A percentile compares a stretch with the other conserved stretches of the same genome.
phyloP scores from a whole-genome alignment of 176 grass and related monocot genomes.

The Panicum miliaceum region DNA sequence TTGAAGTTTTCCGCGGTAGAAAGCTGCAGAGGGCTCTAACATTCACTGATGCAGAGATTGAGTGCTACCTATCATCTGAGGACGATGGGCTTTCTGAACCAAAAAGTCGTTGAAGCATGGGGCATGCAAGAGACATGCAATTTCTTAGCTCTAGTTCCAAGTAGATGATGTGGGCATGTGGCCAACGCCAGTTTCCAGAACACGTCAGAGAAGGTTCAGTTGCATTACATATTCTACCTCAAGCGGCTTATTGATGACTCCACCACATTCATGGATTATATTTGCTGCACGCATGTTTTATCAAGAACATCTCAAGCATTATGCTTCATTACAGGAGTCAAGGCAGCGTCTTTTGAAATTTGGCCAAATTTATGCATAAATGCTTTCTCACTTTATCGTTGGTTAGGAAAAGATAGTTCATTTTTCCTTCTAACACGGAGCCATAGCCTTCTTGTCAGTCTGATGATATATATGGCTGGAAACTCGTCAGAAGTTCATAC shows the following conservation, averaged over 20 bases:
- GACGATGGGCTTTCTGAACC: neutral
- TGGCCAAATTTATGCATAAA: neutral
- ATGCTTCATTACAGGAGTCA: neutral
- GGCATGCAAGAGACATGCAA: neutral
- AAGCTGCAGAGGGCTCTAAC: conserved; percentile 71
- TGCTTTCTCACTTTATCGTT: neutral
- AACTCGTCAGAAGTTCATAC: neutral
- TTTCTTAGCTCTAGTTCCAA: conserved; percentile 3
- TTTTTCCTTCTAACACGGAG: neutral
- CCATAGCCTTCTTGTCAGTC: neutral
- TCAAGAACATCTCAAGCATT: conserved; percentile 6
- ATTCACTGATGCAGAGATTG: conserved; percentile 58
- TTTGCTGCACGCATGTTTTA: neutral
- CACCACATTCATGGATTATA: neutral
- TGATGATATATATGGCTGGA: neutral
- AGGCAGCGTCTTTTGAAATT: neutral
- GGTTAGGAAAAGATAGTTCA: neutral
- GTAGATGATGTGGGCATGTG: neutral
- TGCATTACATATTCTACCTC: neutral
- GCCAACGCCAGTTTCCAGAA: neutral
- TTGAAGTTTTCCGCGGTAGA: conserved; percentile 64
- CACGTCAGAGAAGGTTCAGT: neutral
- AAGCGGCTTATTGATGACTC: neutral
- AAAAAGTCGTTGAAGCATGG: conserved; percentile 11
- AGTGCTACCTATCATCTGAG: conserved; percentile 14